Evolutionary conservation across 2,329 filamentous ascomycete species (phyloP), one percentile per base, ranked within the genome.

Genomic region (Dryadomyces quercivorus): DNA sequence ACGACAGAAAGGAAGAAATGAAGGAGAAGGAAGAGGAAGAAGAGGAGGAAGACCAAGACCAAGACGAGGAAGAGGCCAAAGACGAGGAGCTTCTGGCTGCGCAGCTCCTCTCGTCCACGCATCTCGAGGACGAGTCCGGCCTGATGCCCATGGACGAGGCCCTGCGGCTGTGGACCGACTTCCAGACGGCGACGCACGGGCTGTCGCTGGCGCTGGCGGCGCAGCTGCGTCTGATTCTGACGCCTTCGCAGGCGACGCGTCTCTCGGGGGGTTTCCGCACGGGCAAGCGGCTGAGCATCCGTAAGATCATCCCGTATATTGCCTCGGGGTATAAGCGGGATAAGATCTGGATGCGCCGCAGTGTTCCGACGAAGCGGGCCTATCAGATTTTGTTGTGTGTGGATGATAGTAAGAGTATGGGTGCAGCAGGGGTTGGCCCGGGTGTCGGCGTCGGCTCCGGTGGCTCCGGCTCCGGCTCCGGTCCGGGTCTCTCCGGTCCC

Each of bases 271-370:
- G 95, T 61, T 97, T 95, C 78, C 88, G 93, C 61, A 98, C 93
- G 0, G 93, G 93, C 59, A 98, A 99, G 69, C 86, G 93, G 0
- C 88, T 99, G 63, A 98, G 97, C 70, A 95, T 99, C 75, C 97
- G 97, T 71, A 89, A 92, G 62, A 98, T 99, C 70, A 98, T 99
- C 63, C 93, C 94, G 0, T 99, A 98, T 72, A 97, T 99, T 62
- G 93, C 94, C 1, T 97, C 91, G 0, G 85, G 87, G 66, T 98
- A 96, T 78, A 97, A 96, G 76, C 88, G 93, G 57, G 93, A 99
- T 79, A 98, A 98, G 76, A 99, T 99, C 70, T 99, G 93, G 93
- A 95, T 98, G 85, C 86, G 94, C 15, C 84, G 94, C 55, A 85
- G 82, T 38, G 83, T 95, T 51, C 94, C 94, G 1, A 92, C 85